These are phyloP conservation scores for Tolypocladium nubicola DNA, from an alignment of 2,329 filamentous ascomycete species.

Conservation along the genomic window DNA sequence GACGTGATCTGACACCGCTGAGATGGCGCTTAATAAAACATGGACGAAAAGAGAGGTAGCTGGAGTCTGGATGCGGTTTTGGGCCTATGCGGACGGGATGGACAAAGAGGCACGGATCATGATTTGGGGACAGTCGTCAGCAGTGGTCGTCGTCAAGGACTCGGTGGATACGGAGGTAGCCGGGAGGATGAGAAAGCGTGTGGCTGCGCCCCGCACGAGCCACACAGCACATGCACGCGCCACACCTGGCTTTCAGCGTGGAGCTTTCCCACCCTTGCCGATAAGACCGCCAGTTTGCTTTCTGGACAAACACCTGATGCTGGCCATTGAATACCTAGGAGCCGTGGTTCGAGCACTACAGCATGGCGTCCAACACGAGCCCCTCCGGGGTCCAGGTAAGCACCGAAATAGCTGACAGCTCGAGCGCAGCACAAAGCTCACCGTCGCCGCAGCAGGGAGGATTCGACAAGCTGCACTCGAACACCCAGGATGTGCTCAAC, in stretches of 20 bases:
- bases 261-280: background rate
- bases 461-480: slow-evolving; percentile 28
- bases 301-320: background rate
- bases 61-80: background rate
- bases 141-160: background rate
- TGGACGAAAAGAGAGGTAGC: background rate
- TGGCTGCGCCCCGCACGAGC: background rate
- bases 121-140: background rate
- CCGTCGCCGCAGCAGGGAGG: slow-evolving; percentile 18
- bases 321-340: background rate
- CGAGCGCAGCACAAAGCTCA: background rate
- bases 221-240: background rate
- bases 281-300: background rate
- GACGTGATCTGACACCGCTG: background rate
- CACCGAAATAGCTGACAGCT: background rate
- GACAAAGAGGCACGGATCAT: background rate
- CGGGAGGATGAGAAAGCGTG: background rate
- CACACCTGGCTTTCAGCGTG: background rate
- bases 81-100: background rate
- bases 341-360: slow-evolving; percentile 4
- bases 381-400: slow-evolving; percentile 19
- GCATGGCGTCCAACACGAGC: slow-evolving; percentile 23
- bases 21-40: background rate
- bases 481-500: slow-evolving; percentile 24
- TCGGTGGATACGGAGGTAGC: background rate